Percentiles rank a stretch among this genome's conserved stretches.
phyloP scores from a whole-genome alignment of 768 basidiomycete species.

The Mycena leptocephala region DNA sequence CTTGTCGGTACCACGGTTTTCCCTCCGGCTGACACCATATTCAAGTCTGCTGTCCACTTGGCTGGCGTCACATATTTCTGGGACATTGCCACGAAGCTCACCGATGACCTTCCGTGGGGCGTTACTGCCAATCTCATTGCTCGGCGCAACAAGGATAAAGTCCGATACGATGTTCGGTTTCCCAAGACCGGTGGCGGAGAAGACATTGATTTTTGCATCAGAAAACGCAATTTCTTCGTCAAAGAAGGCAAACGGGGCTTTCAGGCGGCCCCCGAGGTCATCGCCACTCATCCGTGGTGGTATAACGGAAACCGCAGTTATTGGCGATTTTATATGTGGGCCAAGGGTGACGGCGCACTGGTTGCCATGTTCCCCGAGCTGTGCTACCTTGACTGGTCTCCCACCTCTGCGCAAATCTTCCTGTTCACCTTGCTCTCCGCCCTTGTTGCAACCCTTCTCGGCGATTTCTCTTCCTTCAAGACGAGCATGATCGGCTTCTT shows the following conservation, averaged over 20 bases:
- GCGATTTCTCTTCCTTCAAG: background rate
- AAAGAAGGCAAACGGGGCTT: conserved; percentile 58
- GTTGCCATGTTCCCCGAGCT: conserved; percentile 64
- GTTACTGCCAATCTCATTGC: conserved; percentile 74
- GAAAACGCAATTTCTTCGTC: conserved; percentile 59
- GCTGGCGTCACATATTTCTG: conserved; percentile 75
- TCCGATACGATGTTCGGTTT: conserved; percentile 63
- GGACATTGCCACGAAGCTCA: conserved; percentile 70
- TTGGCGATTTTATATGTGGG: conserved; percentile 73
- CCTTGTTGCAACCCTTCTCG: background rate
- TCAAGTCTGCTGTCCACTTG: conserved; percentile 69
- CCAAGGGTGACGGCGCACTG: conserved; percentile 70
- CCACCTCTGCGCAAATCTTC: conserved; percentile 66
- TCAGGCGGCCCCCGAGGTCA: conserved; percentile 61
- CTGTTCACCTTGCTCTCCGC: conserved; percentile 38
- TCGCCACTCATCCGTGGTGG: conserved; percentile 76
- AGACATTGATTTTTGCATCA: conserved; percentile 73
- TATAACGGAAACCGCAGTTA: conserved; percentile 61
- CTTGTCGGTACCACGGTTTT: conserved; percentile 70
- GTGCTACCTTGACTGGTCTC: conserved; percentile 59
- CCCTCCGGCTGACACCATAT: conserved; percentile 63
- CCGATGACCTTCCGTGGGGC: conserved; percentile 71
- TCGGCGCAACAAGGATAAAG: conserved; percentile 62
- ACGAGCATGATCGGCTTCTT: conserved; percentile 34
- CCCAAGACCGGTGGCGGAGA: conserved; percentile 80